Evolutionary conservation across 441 rosid species (phyloP).

Genomic region (Theobroma grandiflorum): DNA sequence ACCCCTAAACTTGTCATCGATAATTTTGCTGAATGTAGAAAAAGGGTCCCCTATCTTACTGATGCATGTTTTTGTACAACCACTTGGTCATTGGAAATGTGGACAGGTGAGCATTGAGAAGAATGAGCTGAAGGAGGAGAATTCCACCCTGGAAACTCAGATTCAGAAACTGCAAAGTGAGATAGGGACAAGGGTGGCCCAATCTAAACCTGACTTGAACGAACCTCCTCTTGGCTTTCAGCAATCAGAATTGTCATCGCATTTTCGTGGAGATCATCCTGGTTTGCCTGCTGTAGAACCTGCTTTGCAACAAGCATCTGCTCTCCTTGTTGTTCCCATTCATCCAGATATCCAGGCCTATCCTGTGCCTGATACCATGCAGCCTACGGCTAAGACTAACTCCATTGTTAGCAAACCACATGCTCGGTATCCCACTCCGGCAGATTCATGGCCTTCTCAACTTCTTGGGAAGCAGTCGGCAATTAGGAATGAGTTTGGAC

Average conservation of each 20-base stretch:
- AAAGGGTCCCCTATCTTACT: not conserved
- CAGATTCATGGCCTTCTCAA: slow-evolving; percentile 86
- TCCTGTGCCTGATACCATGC: slow-evolving; percentile 33
- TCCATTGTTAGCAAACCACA: slow-evolving; percentile 82
- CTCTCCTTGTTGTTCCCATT: slow-evolving; percentile 75
- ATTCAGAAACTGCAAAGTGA: slow-evolving; percentile 61
- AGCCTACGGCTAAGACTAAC: slow-evolving; percentile 26
- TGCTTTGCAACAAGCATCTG: slow-evolving; percentile 50
- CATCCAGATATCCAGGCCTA: slow-evolving; percentile 54
- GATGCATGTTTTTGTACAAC: not conserved
- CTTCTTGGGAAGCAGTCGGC: slow-evolving; percentile 61
- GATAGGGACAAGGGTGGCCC: slow-evolving; percentile 52
- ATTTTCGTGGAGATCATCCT: slow-evolving; percentile 36
- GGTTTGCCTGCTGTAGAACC: slow-evolving; percentile 46
- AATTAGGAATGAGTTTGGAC: slow-evolving; percentile 41
- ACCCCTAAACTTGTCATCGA: slow-evolving; percentile 2
- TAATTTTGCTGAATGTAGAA: not conserved
- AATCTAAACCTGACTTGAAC: slow-evolving; percentile 66
- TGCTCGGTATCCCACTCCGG: slow-evolving; percentile 76
- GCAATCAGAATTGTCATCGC: slow-evolving; percentile 47
- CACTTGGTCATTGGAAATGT: not conserved
- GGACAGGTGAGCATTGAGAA: slow-evolving; percentile 76
- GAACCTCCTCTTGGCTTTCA: slow-evolving; percentile 49
- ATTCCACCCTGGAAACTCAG: slow-evolving; percentile 64
- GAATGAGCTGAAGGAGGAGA: slow-evolving; percentile 86